Evolutionary conservation across 495 filamentous ascomycete genomes (phyloP), one percentile per base, ranked within the genome.

Genomic region (Penicillium macrosclerotiorum): DNA sequence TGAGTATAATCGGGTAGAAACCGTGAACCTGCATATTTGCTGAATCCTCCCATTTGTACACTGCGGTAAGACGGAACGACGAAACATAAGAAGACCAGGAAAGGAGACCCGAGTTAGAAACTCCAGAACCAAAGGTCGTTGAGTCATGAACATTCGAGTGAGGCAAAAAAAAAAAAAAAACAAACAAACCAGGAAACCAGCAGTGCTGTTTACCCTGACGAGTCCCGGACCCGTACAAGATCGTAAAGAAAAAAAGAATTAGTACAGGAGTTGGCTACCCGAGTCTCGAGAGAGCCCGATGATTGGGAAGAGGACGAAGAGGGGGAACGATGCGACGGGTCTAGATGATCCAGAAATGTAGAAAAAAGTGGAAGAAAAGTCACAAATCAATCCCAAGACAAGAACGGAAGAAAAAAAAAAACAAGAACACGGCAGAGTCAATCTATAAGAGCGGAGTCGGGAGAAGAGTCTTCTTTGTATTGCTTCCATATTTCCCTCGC

Each of bases 11-110:
- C 11, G 9, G 37, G 18, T 34, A 34, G 38, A 43, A 32, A 39
- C 43, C 35, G 27, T 37, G 18, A 42, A 37, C 36, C 25, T 47
- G 42, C 47, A 51, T 49, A 55, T 55, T 59, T 59, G 55, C 55
- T 52, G 17, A 58, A n/a, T n/a, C 47, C 38, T 40, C 47, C 37
- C 45, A 40, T 59, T 51, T 59, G 41, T 52, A 58, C 55, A 58
- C 19, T 38, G 39, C 34, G 26, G 27, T 16, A 17, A 43, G 7
- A 43, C 36, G 24, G 13, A 40, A 36, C 35, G 27, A 49, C 31
- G 39, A 51, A 31, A 49, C 22, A 50, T 18, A 46, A 39, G 11
- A 32, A 49, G 26, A 45, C 48, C 37, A 32, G 25, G 11, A 42
- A 47, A 34, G 18, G 32, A 24, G n/a, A n/a, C 26, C 17, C 45